Conservation (phyloP, 345 rosid species). For the Combretum micranthum region DNA sequence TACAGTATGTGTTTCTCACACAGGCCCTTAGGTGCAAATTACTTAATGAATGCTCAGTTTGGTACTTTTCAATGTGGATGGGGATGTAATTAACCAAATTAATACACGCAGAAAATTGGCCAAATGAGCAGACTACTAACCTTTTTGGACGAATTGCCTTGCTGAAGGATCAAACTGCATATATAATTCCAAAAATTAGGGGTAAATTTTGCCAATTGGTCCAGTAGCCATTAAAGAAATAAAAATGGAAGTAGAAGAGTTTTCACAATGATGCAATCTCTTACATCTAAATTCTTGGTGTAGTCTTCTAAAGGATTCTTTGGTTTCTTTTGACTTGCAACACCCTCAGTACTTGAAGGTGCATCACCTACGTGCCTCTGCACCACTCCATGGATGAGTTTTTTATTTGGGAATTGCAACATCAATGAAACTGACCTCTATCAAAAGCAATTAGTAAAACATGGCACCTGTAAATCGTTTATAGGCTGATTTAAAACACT, state of each 20-base stretch:
- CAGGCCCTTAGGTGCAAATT: too few relatives aligned
- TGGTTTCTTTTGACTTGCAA: conserved; percentile 21
- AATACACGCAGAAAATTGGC: too few relatives aligned
- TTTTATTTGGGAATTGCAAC: conserved; percentile 5
- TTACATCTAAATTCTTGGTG: conserved; percentile 33
- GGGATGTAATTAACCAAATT: too few relatives aligned
- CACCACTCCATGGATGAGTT: conserved; percentile 12
- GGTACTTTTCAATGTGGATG: too few relatives aligned
- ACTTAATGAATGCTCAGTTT: too few relatives aligned
- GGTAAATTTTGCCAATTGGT: not conserved
- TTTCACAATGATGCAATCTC: conserved; percentile 4
- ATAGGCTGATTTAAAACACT: conserved; percentile 13
- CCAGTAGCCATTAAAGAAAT: not conserved
- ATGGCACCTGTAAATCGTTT: conserved; percentile 31
- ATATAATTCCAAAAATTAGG: conserved; percentile 15
- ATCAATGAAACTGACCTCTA: not conserved
- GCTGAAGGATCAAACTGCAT: conserved; percentile 42
- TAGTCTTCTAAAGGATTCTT: conserved; percentile 17
- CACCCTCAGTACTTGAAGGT: conserved; percentile 16
- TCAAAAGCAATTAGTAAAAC: conserved; percentile 8
- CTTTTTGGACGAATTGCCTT: conserved; percentile 27
- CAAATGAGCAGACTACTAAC: conserved; percentile 24
- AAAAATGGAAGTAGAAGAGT: not conserved
- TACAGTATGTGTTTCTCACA: too few relatives aligned
- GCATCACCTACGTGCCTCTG: conserved; percentile 17